Conservation (phyloP, 495 filamentous ascomycete species). For the Letharia lupina region DNA sequence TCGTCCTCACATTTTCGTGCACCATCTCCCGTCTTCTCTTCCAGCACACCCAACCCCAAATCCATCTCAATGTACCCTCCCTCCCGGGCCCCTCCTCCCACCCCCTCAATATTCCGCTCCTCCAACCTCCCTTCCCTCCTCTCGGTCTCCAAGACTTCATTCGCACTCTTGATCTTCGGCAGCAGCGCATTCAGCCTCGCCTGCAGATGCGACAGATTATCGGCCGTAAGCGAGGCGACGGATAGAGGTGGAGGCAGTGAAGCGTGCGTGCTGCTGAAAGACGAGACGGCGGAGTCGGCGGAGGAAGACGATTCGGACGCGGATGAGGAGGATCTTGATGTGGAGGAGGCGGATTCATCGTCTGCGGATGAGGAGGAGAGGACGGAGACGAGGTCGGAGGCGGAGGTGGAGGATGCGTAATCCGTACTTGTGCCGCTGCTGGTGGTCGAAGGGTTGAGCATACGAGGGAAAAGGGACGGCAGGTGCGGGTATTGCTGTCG, state of each 20-base stretch:
- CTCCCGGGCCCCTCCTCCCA: conserved; percentile 22
- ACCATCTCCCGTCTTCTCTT: conserved; percentile 34
- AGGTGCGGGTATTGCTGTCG: too few relatives aligned
- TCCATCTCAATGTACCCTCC: conserved; percentile 47
- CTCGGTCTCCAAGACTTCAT: conserved; percentile 39
- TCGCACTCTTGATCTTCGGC: conserved; percentile 41
- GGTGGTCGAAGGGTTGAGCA: background rate
- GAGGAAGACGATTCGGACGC: background rate
- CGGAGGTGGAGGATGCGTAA: background rate
- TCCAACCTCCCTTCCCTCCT: conserved; percentile 33
- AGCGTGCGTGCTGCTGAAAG: conserved; percentile 4
- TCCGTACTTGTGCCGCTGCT: background rate
- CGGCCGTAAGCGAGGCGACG: conserved; percentile 25
- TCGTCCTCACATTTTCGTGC: conserved; percentile 11
- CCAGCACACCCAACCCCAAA: conserved; percentile 45
- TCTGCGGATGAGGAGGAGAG: conserved; percentile 26
- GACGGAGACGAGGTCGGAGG: conserved; percentile 31
- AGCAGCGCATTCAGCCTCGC: conserved; percentile 39
- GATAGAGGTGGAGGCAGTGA: conserved; percentile 20
- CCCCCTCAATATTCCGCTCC: conserved; percentile 34
- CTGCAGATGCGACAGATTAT: conserved; percentile 22
- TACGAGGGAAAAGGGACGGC: background rate
- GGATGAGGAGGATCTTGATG: conserved; percentile 17
- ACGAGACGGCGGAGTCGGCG: background rate
- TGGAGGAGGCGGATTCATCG: conserved; percentile 14